phyloP scores from a whole-genome alignment of 108 stramenopile species.

The Discostella pseudostelligera region DNA sequence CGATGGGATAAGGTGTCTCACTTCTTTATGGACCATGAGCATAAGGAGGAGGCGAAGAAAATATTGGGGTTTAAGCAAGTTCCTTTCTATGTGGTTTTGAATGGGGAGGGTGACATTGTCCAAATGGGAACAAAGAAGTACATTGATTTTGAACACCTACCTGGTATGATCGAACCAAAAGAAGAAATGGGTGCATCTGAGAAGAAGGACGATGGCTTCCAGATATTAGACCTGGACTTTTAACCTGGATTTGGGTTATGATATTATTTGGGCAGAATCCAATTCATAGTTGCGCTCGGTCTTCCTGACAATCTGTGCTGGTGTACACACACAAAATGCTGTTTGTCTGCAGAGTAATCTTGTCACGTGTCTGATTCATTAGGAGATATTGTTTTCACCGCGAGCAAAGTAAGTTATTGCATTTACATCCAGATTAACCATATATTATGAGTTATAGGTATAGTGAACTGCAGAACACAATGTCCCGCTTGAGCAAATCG shows the following conservation, averaged over 20 bases:
- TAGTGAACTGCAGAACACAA: slow-evolving; percentile 96
- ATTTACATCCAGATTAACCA: not conserved
- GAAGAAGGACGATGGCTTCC: slow-evolving; percentile 16
- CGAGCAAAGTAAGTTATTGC: not conserved
- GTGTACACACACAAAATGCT: too few species aligned
- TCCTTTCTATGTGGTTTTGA: slow-evolving; percentile 83
- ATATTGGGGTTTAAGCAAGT: slow-evolving; percentile 75
- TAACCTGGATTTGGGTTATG: not conserved
- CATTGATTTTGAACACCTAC: slow-evolving; percentile 69
- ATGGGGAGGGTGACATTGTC: slow-evolving; percentile 68
- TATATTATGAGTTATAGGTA: slow-evolving; percentile 65
- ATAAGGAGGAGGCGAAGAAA: slow-evolving; percentile 79
- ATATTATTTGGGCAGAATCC: too few species aligned
- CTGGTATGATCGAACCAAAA: slow-evolving; percentile 32
- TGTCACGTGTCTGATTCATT: too few species aligned
- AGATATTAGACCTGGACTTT: slow-evolving; percentile 41
- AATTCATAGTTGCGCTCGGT: too few species aligned
- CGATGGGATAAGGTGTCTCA: slow-evolving; percentile 75
- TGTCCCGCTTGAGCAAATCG: slow-evolving; percentile 93
- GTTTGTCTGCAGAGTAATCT: too few species aligned
- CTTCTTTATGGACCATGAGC: slow-evolving; percentile 72
- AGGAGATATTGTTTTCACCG: too few species aligned
- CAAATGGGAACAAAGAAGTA: slow-evolving; percentile 67
- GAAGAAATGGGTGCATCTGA: slow-evolving; percentile 10
- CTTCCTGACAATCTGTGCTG: too few species aligned